Evolutionary conservation across 2,329 filamentous ascomycete species (phyloP).

Genomic region (Rutstroemia sp.): DNA sequence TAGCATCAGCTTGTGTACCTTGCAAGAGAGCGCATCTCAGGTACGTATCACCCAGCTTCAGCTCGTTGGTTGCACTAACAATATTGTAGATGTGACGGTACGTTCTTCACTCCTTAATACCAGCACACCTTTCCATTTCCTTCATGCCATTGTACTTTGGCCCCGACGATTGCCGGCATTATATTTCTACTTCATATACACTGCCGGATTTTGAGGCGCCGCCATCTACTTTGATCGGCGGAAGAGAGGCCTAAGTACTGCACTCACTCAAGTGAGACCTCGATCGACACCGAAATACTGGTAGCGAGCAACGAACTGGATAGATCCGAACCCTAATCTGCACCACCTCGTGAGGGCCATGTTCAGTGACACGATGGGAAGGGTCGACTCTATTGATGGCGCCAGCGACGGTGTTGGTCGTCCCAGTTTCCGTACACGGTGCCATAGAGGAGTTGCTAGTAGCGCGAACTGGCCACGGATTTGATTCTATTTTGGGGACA

Average conservation of each 20-base stretch:
- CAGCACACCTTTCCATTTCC: slow-evolving; percentile 12
- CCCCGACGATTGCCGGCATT: not conserved
- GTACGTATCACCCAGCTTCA: slow-evolving; percentile 30
- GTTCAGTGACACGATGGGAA: not conserved
- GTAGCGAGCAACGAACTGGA: not conserved
- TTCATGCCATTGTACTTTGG: not conserved
- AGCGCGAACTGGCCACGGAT: not conserved
- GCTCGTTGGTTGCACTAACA: slow-evolving; percentile 28
- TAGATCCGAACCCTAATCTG: not conserved
- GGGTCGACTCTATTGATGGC: not conserved
- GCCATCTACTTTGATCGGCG: not conserved
- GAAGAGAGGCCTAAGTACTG: not conserved
- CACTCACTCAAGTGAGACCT: not conserved
- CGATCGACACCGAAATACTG: not conserved
- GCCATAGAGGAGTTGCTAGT: not conserved
- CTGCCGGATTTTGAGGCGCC: not conserved
- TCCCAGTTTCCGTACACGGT: not conserved
- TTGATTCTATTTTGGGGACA: not conserved
- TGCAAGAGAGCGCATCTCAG: slow-evolving; percentile 78
- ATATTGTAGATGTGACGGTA: slow-evolving; percentile 53
- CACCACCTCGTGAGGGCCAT: not conserved
- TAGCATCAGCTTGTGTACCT: slow-evolving; percentile 77
- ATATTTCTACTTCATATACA: not conserved
- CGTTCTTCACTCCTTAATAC: slow-evolving; percentile 30
- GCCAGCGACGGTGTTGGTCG: not conserved